phyloP scores from a whole-genome alignment of 768 basidiomycete genomes.

The Russula vinacea region DNA sequence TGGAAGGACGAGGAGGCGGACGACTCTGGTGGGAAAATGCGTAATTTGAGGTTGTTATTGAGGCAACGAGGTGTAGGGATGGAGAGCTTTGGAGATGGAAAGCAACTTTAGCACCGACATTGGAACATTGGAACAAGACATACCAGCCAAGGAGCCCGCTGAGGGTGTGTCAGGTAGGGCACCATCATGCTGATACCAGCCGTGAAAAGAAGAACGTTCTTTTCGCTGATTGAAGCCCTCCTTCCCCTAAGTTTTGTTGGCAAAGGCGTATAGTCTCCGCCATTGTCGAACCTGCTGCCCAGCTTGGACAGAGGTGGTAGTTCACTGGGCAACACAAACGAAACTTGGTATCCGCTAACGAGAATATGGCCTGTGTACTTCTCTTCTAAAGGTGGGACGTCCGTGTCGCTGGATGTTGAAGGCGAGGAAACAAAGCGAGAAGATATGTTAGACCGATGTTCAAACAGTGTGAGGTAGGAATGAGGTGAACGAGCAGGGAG shows the following conservation, averaged over 20 bases:
- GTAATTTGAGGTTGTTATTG: constrained; percentile 69
- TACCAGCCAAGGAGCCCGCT: constrained; percentile 72
- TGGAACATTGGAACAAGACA: constrained; percentile 20
- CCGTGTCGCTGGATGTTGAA: constrained; percentile 33
- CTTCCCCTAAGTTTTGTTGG: constrained; percentile 34
- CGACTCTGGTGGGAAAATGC: constrained; percentile 61
- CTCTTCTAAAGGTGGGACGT: constrained; percentile 51
- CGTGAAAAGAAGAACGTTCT: constrained; percentile 68
- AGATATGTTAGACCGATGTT: constrained; percentile 34
- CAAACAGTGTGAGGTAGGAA: constrained; percentile 58
- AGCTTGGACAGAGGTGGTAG: constrained; percentile 40
- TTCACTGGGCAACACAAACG: constrained; percentile 69
- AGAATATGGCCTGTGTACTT: constrained; percentile 73
- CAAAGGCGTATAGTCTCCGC: constrained; percentile 23
- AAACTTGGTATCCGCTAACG: constrained; percentile 72
- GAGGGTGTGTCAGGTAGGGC: constrained; percentile 64
- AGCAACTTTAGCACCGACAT: background rate
- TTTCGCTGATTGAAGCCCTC: constrained; percentile 57
- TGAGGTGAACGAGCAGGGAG: constrained; percentile 58
- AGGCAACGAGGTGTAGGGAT: constrained; percentile 77
- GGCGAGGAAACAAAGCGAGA: constrained; percentile 41
- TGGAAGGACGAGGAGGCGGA: constrained; percentile 58
- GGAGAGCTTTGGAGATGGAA: constrained; percentile 49
- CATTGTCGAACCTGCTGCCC: constrained; percentile 25
- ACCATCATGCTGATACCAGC: constrained; percentile 76